Base-by-base conservation (phyloP, 2,329 filamentous ascomycete species). In the Domatiomyces catenatus region DNA sequence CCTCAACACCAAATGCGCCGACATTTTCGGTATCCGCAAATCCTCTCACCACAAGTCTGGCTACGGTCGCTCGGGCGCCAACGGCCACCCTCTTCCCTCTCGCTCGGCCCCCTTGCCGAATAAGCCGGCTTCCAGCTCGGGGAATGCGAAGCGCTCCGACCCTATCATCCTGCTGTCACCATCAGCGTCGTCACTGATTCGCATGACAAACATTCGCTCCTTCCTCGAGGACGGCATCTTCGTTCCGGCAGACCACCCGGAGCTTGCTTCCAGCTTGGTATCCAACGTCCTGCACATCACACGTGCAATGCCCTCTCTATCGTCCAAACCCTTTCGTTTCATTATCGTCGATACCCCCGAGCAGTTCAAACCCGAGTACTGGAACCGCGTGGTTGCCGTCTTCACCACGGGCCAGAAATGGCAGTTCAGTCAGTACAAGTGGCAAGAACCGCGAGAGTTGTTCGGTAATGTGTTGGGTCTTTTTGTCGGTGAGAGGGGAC, bases 401-500 rank as follows among this genome's bases (percentile, higher is more conserved):
- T 96, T 98, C 70, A 98, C 92, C 0, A 98, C 92, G 0, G 92
- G 92, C 32, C 92, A 98, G 70, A 81, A 84, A 8, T 98, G 92
- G 92, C 92, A 98, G 69, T 98, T 98, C 71, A 94, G 95, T 70
- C 85, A 81, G 59, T 98, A 98, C 76, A 94, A 94, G 68, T 98
- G 92, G 87, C 83, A 83, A 59, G 83, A 84, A 50, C 86, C 92
- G 0, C 76, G 81, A 12, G 92, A 96, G 63, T 74, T 98, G 47
- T 98, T 98, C 71, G 80, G 81, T 58, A 86, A 95, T 62, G 85
- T 87, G 1, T 74, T 87, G 12, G 92, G 92, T 50, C 73, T 98
- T 47, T 94, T 86, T 62, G 81, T 98, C 1, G 92, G 92, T 2
- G 96, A 88, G 86, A 79, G 84, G 54, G 88, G 86, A 47, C 89